Percentiles rank a stretch among this genome's conserved stretches.
These are phyloP conservation scores for Botrytis galanthina DNA, from an alignment of 2,329 filamentous ascomycete species.

Conservation along the genomic window DNA sequence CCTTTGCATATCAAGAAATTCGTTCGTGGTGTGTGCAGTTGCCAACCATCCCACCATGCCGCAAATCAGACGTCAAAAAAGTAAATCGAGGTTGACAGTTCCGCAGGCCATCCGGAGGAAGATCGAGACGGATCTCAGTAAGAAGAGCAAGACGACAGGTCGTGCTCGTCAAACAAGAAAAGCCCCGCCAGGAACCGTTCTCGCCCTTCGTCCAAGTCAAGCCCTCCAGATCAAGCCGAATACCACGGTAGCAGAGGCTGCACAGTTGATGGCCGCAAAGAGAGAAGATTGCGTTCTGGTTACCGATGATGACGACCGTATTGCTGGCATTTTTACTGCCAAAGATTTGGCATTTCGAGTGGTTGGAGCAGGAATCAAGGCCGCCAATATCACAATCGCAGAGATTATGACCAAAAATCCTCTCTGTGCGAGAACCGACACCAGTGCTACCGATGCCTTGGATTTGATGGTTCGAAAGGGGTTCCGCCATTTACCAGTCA, in stretches of 20 bases:
- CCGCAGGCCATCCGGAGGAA: slow-evolving; percentile 88
- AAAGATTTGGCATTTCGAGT: slow-evolving; percentile 98
- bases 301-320: slow-evolving; percentile 95
- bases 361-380: slow-evolving; percentile 85
- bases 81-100: slow-evolving; percentile 18
- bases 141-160: slow-evolving; percentile 82
- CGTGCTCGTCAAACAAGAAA: slow-evolving; percentile 85
- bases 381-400: slow-evolving; percentile 85
- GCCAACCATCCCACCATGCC: slow-evolving; percentile 8
- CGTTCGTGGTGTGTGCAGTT: neutral
- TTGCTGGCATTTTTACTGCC: slow-evolving; percentile 97
- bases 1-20: neutral
- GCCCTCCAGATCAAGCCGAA: slow-evolving; percentile 96
- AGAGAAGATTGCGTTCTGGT: slow-evolving; percentile 96
- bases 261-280: slow-evolving; percentile 98
- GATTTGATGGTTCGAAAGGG: slow-evolving; percentile 98
- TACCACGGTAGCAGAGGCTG: slow-evolving; percentile 92
- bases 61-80: slow-evolving; percentile 21
- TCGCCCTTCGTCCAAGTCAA: slow-evolving; percentile 90
- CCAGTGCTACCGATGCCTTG: slow-evolving; percentile 93
- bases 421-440: slow-evolving; percentile 93
- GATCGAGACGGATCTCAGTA: slow-evolving; percentile 95
- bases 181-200: slow-evolving; percentile 91
- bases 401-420: slow-evolving; percentile 99
- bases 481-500: slow-evolving; percentile 94